Evolutionary conservation across 495 filamentous ascomycete species (phyloP).

Genomic region (Aspergillus cristatus): DNA sequence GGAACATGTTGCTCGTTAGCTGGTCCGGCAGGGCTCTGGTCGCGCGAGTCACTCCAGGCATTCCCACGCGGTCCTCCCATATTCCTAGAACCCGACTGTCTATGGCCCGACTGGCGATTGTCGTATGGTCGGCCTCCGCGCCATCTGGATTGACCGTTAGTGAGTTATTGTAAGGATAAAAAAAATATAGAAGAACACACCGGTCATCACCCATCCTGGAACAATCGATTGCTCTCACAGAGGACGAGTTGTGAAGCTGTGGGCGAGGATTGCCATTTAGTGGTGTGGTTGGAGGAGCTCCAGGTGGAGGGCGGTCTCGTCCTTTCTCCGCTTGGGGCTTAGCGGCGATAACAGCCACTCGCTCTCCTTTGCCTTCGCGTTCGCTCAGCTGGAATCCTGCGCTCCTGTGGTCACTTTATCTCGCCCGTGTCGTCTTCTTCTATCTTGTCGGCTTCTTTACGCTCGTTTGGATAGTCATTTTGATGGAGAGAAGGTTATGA

Average conservation of each 20-base stretch:
- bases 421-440: not conserved
- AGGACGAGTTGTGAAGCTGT: not conserved
- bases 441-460: not conserved
- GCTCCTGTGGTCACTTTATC: not conserved
- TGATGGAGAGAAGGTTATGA: not conserved
- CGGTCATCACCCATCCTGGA: conserved; percentile 30
- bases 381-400: not conserved
- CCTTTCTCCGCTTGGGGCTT: conserved; percentile 6
- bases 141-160: conserved; percentile 22
- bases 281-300: too few relatives aligned
- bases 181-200: conserved; percentile 13
- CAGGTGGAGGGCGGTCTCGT: conserved; percentile 2
- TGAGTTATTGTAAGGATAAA: conserved; percentile 2
- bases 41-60: conserved; percentile 20
- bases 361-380: conserved; percentile 6
- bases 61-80: conserved; percentile 27
- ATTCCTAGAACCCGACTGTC: conserved; percentile 21
- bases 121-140: conserved; percentile 28
- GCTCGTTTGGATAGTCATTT: too few relatives aligned
- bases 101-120: conserved; percentile 32
- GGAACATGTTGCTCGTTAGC: conserved; percentile 35
- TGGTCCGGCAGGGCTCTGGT: conserved; percentile 10
- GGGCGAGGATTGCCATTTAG: not conserved
- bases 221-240: conserved; percentile 1
- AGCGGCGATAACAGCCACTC: conserved; percentile 6